These are phyloP conservation scores for Nothophaeocryptopus gaeumannii DNA, from an alignment of 2,329 filamentous ascomycete species.

Conservation along the genomic window DNA sequence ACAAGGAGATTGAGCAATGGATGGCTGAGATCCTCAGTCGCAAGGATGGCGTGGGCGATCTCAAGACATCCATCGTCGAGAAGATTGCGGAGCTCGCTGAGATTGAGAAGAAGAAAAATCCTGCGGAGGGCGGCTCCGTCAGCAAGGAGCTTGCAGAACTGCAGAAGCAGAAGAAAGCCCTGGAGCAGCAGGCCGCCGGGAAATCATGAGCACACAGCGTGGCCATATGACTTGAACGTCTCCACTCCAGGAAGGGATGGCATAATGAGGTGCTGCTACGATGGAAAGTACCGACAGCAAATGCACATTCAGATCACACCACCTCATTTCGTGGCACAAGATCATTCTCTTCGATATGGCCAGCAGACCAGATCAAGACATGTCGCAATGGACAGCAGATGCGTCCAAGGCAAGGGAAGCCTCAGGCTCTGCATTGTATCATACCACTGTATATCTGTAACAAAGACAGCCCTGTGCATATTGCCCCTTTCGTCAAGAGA, in stretches of 20 bases:
- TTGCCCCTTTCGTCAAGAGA: constrained; percentile 3
- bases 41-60: constrained; percentile 42
- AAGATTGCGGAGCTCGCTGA: constrained; percentile 32
- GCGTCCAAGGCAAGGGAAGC: too few relatives aligned
- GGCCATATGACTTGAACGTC: neutral
- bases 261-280: too few relatives aligned
- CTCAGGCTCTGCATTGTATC: too few relatives aligned
- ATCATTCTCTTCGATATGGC: too few relatives aligned
- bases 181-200: constrained; percentile 27
- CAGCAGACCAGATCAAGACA: too few relatives aligned
- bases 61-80: constrained; percentile 30
- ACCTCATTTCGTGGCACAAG: too few relatives aligned
- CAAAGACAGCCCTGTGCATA: constrained; percentile 4
- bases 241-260: too few relatives aligned
- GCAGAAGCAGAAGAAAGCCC: constrained; percentile 28
- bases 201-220: constrained; percentile 1
- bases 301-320: too few relatives aligned
- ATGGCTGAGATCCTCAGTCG: constrained; percentile 48
- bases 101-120: constrained; percentile 24
- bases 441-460: neutral
- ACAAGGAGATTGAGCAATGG: constrained; percentile 56
- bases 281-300: too few relatives aligned
- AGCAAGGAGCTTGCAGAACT: constrained; percentile 6
- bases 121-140: neutral
- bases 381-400: too few relatives aligned